Base-by-base conservation (phyloP, 1,284 basidiomycete genomes). In the Trametes pubescens region DNA sequence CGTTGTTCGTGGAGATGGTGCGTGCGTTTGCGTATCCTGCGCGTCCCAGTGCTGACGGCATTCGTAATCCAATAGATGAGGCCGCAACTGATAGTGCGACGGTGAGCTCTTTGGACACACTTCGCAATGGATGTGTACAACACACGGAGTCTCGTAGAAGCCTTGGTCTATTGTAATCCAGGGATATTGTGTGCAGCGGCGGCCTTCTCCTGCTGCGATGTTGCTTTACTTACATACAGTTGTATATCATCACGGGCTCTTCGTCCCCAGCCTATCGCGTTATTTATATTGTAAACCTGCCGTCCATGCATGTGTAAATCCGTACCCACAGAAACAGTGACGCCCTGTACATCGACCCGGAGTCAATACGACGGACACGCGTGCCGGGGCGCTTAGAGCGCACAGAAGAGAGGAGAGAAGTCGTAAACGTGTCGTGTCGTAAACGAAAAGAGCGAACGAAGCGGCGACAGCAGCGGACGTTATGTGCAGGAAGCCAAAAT, bases 1-100 rank as follows among this genome's bases (percentile, higher is more conserved):
- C 95, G 1, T 72, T 98, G 32, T 98, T 98, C 75, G 86, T 92
- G 51, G 96, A 98, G 78, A 88, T 96, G 82, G 95, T 96, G 69
- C 75, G 89, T 75, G 18, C 46, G 26, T n/a, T 5, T 40, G 8
- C 35, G 35, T 37, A 4, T 34, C 37, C 52, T 48, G 14, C 22
- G 47, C 37, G 24, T 47, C 34, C 10, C 38, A 38, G 40, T 22
- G 34, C 55, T 57, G 43, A 51, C 16, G 13, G 38, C 24, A 14
- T 14, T n/a, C 21, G 40, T 29, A 44, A 11, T 38, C 18, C 4
- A 46, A 14, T 16, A 73, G 73, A 70, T 73, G 72, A 68, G 65
- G 55, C 69, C 69, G 29, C 59, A 64, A 29, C 61, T 73, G 14
- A 57, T 66, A 43, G 32, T 54, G 29, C 65, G 63, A 52, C 66